phyloP scores from a whole-genome alignment of 1,139 yeast species.

The Petasospora fabianii region DNA sequence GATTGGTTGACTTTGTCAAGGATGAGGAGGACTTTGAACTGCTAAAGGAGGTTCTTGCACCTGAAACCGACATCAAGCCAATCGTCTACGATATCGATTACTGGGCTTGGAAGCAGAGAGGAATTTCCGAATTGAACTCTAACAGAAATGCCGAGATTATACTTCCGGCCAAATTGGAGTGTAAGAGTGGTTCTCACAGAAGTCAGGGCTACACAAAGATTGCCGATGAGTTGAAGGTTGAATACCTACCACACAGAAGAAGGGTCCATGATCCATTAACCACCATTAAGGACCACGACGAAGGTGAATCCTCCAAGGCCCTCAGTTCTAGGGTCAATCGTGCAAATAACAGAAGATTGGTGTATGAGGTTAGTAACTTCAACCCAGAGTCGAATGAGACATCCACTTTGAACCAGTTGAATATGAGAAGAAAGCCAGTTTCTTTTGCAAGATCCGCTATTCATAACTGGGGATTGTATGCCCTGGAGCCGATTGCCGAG shows the following conservation, averaged over 20 bases:
- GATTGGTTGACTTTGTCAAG: conserved; percentile 51
- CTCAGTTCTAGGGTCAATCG: conserved; percentile 72
- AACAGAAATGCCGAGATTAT: conserved; percentile 3
- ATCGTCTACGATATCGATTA: conserved; percentile 41
- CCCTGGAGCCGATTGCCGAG: conserved; percentile 89
- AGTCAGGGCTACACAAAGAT: conserved; percentile 75
- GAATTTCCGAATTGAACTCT: conserved; percentile 27
- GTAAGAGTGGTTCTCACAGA: conserved; percentile 59
- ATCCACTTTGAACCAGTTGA: conserved; percentile 68
- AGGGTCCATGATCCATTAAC: conserved; percentile 37
- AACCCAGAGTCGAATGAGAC: conserved; percentile 76
- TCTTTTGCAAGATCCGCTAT: conserved; percentile 95
- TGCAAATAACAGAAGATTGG: conserved; percentile 85
- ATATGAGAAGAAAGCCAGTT: conserved; percentile 89
- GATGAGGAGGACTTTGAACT: conserved; percentile 72
- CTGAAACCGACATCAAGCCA: conserved; percentile 31
- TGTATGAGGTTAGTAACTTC: conserved; percentile 82
- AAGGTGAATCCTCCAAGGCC: conserved; percentile 33
- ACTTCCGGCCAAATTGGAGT: conserved; percentile 34
- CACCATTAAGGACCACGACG: conserved; percentile 45
- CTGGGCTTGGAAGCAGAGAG: conserved; percentile 62
- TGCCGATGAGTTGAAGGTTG: conserved; percentile 67
- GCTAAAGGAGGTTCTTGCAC: conserved; percentile 43
- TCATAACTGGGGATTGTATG: conserved; percentile 97
- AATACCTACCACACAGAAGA: conserved; percentile 77